These are phyloP conservation scores for Huntiella omanensis DNA, from an alignment of 2,329 filamentous ascomycete species.

Conservation along the genomic window DNA sequence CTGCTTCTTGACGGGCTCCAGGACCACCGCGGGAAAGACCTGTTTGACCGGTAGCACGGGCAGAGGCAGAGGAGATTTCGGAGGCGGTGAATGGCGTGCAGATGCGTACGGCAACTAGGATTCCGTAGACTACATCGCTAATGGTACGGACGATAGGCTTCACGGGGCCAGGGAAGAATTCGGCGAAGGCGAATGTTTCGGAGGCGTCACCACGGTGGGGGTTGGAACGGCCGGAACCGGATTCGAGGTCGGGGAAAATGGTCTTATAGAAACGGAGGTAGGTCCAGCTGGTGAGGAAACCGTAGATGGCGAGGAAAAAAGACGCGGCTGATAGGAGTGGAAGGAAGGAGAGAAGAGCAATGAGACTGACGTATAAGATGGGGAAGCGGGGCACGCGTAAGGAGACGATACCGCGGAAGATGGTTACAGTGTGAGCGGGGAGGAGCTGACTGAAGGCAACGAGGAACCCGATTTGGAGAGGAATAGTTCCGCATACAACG, in stretches of 20 bases:
- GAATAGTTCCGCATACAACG: slow-evolving; percentile 72
- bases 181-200: slow-evolving; percentile 88
- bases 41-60: slow-evolving; percentile 41
- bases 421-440: slow-evolving; percentile 86
- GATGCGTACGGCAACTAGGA: slow-evolving; percentile 56
- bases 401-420: slow-evolving; percentile 75
- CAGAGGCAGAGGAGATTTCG: slow-evolving; percentile 58
- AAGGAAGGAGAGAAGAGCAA: slow-evolving; percentile 44
- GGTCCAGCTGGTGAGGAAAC: slow-evolving; percentile 77
- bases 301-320: slow-evolving; percentile 59
- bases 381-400: slow-evolving; percentile 61
- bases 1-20: slow-evolving; percentile 72
- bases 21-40: slow-evolving; percentile 37
- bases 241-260: slow-evolving; percentile 49
- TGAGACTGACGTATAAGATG: slow-evolving; percentile 54
- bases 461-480: slow-evolving; percentile 81
- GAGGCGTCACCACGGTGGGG: slow-evolving; percentile 66
- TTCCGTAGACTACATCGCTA: slow-evolving; percentile 54
- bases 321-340: slow-evolving; percentile 49
- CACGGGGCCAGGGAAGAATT: slow-evolving; percentile 76
- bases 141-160: slow-evolving; percentile 61
- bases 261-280: slow-evolving; percentile 91
- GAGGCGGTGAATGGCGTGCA: slow-evolving; percentile 73
- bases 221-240: slow-evolving; percentile 28
- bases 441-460: slow-evolving; percentile 96